phyloP scores from a whole-genome alignment of 2,329 filamentous ascomycete species.

The Nigrospora sphaerica region DNA sequence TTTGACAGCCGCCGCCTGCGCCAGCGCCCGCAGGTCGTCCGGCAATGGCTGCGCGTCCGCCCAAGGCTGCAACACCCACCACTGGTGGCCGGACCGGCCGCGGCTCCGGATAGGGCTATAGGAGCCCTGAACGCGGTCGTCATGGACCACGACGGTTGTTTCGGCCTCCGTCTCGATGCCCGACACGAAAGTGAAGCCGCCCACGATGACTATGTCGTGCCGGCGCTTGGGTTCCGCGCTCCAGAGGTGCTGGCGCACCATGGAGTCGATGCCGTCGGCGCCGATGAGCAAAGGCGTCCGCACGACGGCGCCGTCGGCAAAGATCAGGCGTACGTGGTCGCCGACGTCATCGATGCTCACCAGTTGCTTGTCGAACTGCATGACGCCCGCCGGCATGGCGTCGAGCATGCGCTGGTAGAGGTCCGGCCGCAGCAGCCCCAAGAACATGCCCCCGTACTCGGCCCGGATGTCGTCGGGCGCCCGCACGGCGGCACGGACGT shows the following conservation, averaged over 20 bases:
- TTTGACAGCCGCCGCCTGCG: too few relatives aligned
- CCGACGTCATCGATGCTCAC: too few relatives aligned
- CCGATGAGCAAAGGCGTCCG: slow-evolving; percentile 42
- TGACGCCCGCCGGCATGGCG: too few relatives aligned
- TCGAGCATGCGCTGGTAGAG: not conserved
- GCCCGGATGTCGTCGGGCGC: not conserved
- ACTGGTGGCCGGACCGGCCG: slow-evolving; percentile 29
- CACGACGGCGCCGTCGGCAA: slow-evolving; percentile 37
- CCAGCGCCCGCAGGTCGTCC: too few relatives aligned
- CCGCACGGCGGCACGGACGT: not conserved
- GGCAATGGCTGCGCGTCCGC: too few relatives aligned
- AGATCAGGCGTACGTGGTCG: slow-evolving; percentile 20
- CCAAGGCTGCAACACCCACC: slow-evolving; percentile 19
- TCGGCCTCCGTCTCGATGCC: slow-evolving; percentile 29
- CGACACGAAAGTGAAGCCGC: slow-evolving; percentile 35
- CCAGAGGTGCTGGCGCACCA: slow-evolving; percentile 35
- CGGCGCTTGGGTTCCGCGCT: slow-evolving; percentile 34
- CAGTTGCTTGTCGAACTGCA: too few relatives aligned
- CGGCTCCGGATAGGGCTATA: slow-evolving; percentile 27
- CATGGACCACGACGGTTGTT: slow-evolving; percentile 19
- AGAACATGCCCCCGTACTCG: not conserved
- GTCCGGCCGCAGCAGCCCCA: not conserved
- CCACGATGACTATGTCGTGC: slow-evolving; percentile 30
- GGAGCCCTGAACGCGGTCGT: slow-evolving; percentile 29
- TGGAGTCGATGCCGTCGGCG: slow-evolving; percentile 45